A percentile compares a stretch with the other conserved stretches of the same genome.
phyloP scores from a whole-genome alignment of 352 stramenopile genomes.

The Globisporangium orthogonon region DNA sequence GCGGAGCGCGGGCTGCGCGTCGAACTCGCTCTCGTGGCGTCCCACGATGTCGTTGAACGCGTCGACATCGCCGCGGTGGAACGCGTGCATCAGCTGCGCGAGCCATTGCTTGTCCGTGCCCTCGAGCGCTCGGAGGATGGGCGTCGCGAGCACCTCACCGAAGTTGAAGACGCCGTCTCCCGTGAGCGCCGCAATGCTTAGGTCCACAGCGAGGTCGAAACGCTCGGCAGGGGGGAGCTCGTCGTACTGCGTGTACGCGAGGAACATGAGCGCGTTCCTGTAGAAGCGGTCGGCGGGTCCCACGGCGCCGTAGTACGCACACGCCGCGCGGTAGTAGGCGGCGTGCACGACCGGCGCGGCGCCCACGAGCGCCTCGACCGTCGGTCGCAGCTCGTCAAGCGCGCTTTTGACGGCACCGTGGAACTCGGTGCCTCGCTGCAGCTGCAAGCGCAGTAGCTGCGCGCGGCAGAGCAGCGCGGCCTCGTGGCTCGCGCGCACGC shows the following conservation, averaged over 20 bases:
- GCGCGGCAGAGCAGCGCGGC: constrained; percentile 70
- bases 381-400: constrained; percentile 64
- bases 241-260: constrained; percentile 94
- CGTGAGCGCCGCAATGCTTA: constrained; percentile 94
- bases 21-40: constrained; percentile 73
- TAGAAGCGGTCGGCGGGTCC: constrained; percentile 96
- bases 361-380: constrained; percentile 77
- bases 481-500: constrained; percentile 56
- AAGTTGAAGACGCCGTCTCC: constrained; percentile 98
- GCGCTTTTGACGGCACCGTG: constrained; percentile 54
- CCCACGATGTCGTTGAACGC: constrained; percentile 88
- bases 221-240: constrained; percentile 75
- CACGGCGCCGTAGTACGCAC: constrained; percentile 88
- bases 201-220: constrained; percentile 89
- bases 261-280: constrained; percentile 93
- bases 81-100: constrained; percentile 90
- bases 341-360: constrained; percentile 90
- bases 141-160: constrained; percentile 95
- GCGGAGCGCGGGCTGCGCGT: constrained; percentile 91
- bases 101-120: constrained; percentile 92
- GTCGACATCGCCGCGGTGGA: constrained; percentile 94
- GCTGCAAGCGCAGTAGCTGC: constrained; percentile 70
- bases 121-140: constrained; percentile 89
- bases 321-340: constrained; percentile 89
- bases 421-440: constrained; percentile 52